Conservation (phyloP, 2,329 filamentous ascomycete genomes). For the Arthrobotrys pseudoclavata region DNA sequence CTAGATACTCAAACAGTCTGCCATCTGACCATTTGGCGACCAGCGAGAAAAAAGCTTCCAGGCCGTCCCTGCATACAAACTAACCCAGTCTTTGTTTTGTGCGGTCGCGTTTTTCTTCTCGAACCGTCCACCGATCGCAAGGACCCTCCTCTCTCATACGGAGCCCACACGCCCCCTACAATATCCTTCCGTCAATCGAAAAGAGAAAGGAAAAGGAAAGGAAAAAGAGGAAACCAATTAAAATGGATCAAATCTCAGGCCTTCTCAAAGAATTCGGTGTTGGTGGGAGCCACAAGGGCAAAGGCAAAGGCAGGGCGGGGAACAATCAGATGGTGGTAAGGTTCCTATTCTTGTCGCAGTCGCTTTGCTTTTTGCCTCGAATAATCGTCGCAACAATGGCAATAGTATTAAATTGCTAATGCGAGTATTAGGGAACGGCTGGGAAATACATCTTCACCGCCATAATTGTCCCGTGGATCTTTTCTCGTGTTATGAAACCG, state of each 20-base stretch:
- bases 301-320: constrained; percentile 45
- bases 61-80: constrained; percentile 21
- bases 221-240: constrained; percentile 13
- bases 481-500: constrained; percentile 54
- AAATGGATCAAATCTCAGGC: constrained; percentile 55
- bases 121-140: constrained; percentile 37
- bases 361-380: constrained; percentile 1
- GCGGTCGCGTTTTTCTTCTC: constrained; percentile 10
- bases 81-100: constrained; percentile 9
- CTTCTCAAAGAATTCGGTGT: constrained; percentile 52
- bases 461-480: constrained; percentile 56
- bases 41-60: not conserved
- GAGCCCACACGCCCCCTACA: not conserved
- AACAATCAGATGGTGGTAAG: constrained; percentile 47
- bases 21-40: not conserved
- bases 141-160: constrained; percentile 41
- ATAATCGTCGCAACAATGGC: not conserved
- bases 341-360: not conserved
- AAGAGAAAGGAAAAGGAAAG: not conserved
- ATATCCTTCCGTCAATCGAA: not conserved
- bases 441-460: constrained; percentile 58
- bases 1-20: not conserved
- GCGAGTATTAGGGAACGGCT: constrained; percentile 34
- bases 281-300: constrained; percentile 45
- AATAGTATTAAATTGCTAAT: constrained; percentile 11